A percentile compares a stretch with the other conserved stretches of the same genome.
Evolutionary conservation across 306 rosid species (phyloP).

Genomic region (Gynostemma pentaphyllum): DNA sequence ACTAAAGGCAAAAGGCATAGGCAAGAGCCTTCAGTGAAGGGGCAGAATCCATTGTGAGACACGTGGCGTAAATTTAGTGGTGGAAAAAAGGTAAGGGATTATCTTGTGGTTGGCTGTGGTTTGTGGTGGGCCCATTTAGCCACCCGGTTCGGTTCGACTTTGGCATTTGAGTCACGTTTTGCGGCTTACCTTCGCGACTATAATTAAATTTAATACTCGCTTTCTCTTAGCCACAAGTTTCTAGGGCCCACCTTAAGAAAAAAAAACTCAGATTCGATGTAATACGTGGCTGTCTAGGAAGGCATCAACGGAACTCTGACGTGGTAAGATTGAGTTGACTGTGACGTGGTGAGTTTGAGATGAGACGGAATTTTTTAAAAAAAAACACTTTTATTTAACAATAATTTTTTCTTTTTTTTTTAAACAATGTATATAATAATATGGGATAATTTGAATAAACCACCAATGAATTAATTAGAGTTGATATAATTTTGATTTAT

Average conservation of each 20-base stretch:
- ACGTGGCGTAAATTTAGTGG: constrained; percentile 59
- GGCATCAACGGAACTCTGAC: not conserved
- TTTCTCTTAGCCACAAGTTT: not conserved
- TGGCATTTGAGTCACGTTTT: constrained; percentile 1
- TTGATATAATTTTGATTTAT: too few relatives aligned
- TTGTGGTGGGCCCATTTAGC: constrained; percentile 23
- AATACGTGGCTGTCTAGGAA: not conserved
- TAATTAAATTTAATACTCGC: not conserved
- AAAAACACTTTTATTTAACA: not conserved
- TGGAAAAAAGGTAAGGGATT: constrained; percentile 21
- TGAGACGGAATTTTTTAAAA: too few relatives aligned
- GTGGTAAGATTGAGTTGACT: not conserved
- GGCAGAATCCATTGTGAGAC: constrained; percentile 32
- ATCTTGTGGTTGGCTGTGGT: constrained; percentile 52
- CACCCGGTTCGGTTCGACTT: not conserved
- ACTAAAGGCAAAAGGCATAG: not conserved
- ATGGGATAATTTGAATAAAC: too few relatives aligned
- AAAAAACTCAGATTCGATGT: not conserved
- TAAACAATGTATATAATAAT: too few relatives aligned
- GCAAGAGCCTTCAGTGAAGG: constrained; percentile 9
- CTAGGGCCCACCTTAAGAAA: not conserved
- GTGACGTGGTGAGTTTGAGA: not conserved
- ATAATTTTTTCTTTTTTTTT: not conserved
- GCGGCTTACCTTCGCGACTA: constrained; percentile 2
- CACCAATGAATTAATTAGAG: too few relatives aligned